These are phyloP conservation scores for Maudiozyma pseudohumilis DNA, from an alignment of 805 yeast species.

Conservation along the genomic window DNA sequence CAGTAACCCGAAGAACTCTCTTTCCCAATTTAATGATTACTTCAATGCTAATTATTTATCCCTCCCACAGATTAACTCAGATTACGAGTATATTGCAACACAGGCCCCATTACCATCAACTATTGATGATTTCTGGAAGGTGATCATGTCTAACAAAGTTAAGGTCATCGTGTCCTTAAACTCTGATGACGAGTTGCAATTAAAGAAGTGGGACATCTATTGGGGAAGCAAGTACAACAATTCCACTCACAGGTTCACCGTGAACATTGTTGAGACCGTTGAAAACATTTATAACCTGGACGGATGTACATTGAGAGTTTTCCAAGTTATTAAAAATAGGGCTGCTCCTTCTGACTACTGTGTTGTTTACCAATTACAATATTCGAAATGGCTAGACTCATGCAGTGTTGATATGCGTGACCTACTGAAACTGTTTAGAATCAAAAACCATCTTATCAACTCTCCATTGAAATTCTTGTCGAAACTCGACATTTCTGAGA, in stretches of 20 bases:
- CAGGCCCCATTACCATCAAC: conserved; percentile 83
- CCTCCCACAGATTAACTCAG: conserved; percentile 31
- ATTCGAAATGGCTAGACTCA: conserved; percentile 78
- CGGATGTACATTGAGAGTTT: conserved; percentile 29
- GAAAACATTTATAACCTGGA: conserved; percentile 24
- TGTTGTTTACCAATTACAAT: conserved; percentile 60
- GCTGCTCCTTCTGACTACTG: conserved; percentile 2
- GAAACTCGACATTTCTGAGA: neutral
- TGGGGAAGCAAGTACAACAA: conserved; percentile 45
- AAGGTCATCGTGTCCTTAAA: conserved; percentile 73
- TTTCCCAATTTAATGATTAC: conserved; percentile 39
- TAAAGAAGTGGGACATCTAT: conserved; percentile 72
- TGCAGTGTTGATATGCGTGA: conserved; percentile 42
- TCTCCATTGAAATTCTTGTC: conserved; percentile 8
- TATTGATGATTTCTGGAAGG: conserved; percentile 83
- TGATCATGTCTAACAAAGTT: conserved; percentile 51
- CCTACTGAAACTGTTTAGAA: conserved; percentile 23
- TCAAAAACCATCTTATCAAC: conserved; percentile 20
- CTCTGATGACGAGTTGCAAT: conserved; percentile 60
- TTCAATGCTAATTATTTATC: conserved; percentile 77
- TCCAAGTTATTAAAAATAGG: conserved; percentile 12
- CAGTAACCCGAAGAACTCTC: too few relatives aligned
- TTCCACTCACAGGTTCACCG: conserved; percentile 13
- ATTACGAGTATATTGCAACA: conserved; percentile 59
- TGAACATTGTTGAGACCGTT: conserved; percentile 29